Evolutionary conservation across 352 stramenopile species (phyloP).

Genomic region (Phytophthora pinifolia): DNA sequence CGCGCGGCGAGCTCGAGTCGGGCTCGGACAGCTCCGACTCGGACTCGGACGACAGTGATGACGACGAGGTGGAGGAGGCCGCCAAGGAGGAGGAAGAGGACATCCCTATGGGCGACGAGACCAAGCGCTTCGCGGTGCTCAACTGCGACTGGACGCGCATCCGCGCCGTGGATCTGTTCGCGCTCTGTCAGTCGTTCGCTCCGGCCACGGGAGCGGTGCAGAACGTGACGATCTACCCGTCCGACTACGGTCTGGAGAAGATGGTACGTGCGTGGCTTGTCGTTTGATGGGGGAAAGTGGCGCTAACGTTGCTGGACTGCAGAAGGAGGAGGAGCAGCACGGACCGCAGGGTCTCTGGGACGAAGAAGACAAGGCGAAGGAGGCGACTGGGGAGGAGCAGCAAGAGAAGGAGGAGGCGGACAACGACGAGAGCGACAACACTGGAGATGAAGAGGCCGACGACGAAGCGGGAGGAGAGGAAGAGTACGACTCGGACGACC

Average conservation of each 20-base stretch:
- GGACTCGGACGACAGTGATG: constrained; percentile 53
- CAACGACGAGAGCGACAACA: constrained; percentile 8
- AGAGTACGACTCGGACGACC: constrained; percentile 70
- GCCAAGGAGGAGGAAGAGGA: constrained; percentile 66
- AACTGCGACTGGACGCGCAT: constrained; percentile 98
- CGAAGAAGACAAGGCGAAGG: constrained; percentile 40
- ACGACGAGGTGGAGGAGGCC: constrained; percentile 40
- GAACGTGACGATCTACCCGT: constrained; percentile 95
- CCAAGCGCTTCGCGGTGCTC: constrained; percentile 91
- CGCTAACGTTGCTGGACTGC: constrained; percentile 9
- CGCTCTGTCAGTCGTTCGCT: constrained; percentile 94
- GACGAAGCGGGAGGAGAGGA: constrained; percentile 42
- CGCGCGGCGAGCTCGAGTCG: constrained; percentile 73
- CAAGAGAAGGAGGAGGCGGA: constrained; percentile 32
- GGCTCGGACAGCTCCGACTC: constrained; percentile 50
- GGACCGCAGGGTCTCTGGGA: constrained; percentile 68
- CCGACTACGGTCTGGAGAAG: constrained; percentile 94
- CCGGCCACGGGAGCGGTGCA: constrained; percentile 86
- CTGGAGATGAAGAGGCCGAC: constrained; percentile 24
- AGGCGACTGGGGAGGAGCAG: constrained; percentile 15
- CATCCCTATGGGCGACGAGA: constrained; percentile 83
- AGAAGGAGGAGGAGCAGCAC: constrained; percentile 82
- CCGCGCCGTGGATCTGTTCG: constrained; percentile 95
- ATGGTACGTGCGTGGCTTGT: constrained; percentile 63
- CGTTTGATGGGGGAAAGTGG: background rate